These are phyloP conservation scores for Ascodesmis nigricans DNA, from an alignment of 495 filamentous ascomycete species.

Conservation along the genomic window DNA sequence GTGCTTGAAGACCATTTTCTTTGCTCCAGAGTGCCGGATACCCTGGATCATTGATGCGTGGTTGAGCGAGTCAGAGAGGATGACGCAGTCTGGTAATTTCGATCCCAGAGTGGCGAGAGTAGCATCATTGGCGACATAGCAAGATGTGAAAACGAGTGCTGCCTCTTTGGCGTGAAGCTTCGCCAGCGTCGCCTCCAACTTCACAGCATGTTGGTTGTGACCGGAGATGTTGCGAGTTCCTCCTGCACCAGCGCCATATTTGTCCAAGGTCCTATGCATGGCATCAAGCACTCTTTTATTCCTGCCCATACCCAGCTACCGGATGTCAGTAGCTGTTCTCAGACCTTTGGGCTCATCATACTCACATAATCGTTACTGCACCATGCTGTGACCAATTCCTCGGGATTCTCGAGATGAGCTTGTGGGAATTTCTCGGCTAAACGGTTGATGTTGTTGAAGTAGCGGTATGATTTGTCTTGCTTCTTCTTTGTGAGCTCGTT, in stretches of 20 bases:
- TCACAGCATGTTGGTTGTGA: conserved; percentile 84
- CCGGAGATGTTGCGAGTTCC: conserved; percentile 95
- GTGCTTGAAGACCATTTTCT: conserved; percentile 96
- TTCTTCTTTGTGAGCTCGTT: conserved; percentile 90
- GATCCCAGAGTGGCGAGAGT: conserved; percentile 88
- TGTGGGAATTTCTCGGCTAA: conserved; percentile 89
- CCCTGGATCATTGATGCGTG: conserved; percentile 99
- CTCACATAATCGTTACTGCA: conserved; percentile 81
- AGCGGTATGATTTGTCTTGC: conserved; percentile 97
- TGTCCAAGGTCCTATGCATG: conserved; percentile 90
- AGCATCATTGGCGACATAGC: conserved; percentile 95
- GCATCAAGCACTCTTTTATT: conserved; percentile 67
- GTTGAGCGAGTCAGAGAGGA: conserved; percentile 83
- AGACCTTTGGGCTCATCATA: too few relatives aligned
- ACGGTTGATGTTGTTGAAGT: conserved; percentile 99
- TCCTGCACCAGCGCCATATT: conserved; percentile 84
- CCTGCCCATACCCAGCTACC: conserved; percentile 66
- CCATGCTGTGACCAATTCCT: conserved; percentile 93
- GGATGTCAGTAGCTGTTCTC: background rate
- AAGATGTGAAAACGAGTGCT: conserved; percentile 85
- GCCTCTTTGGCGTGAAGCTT: conserved; percentile 76
- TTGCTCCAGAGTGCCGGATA: conserved; percentile 86
- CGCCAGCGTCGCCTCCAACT: conserved; percentile 61
- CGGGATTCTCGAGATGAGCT: conserved; percentile 64
- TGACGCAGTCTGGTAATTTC: conserved; percentile 89